Percentiles rank a stretch among this genome's conserved stretches.
phyloP scores from a whole-genome alignment of 208 protist species.

The Leishmania turanica region DNA sequence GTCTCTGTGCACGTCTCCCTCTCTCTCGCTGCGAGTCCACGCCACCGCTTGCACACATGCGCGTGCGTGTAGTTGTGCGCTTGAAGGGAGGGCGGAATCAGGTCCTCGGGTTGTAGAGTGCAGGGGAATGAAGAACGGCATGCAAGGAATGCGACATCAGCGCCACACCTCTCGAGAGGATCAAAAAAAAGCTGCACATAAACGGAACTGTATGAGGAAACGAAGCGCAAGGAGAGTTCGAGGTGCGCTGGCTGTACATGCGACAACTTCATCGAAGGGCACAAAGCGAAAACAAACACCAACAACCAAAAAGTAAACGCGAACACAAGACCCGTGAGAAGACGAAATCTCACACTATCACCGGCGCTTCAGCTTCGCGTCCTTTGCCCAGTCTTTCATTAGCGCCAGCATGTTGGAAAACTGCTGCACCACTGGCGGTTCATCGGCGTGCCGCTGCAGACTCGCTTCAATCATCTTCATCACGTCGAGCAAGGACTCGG shows the following conservation, averaged over 20 bases:
- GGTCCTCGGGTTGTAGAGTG: background rate
- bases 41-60: background rate
- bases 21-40: background rate
- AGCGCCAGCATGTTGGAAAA: slow-evolving; percentile 86
- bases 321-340: too few species aligned
- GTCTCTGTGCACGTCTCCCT: background rate
- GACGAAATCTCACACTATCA: background rate
- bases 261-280: background rate
- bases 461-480: slow-evolving; percentile 93
- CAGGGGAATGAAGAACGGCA: background rate
- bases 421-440: slow-evolving; percentile 59
- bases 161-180: background rate
- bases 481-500: slow-evolving; percentile 91
- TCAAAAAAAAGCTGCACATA: background rate
- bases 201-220: background rate
- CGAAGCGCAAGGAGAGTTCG: background rate
- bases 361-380: slow-evolving; percentile 80
- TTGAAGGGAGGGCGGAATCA: background rate
- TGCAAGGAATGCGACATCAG: background rate
- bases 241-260: background rate
- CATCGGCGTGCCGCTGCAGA: slow-evolving; percentile 66
- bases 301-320: background rate
- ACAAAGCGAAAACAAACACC: background rate
- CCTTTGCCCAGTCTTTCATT: slow-evolving; percentile 95
- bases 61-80: background rate